A percentile compares a stretch with the other conserved stretches of the same genome.
phyloP scores from a whole-genome alignment of 2,329 filamentous ascomycete species.

The Apiospora marii region DNA sequence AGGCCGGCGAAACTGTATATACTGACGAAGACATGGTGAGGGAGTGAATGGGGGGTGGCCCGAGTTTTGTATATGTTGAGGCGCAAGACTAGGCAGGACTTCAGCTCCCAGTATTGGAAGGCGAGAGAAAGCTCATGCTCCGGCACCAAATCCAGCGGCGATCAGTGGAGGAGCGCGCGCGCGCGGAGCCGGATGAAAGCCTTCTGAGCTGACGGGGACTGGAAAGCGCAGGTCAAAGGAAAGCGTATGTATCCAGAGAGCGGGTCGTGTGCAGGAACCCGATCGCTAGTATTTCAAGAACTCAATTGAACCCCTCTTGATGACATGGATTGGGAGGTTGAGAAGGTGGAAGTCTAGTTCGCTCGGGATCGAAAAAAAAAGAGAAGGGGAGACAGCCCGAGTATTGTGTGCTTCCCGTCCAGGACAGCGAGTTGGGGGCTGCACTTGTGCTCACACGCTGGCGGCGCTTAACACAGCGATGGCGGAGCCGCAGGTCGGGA shows the following conservation, averaged over 20 bases:
- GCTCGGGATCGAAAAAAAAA: neutral
- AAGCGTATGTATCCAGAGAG: neutral
- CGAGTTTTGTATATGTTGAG: conserved; percentile 21
- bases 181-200: conserved; percentile 7
- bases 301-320: conserved; percentile 5
- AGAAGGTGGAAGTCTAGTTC: neutral
- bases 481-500: conserved; percentile 16
- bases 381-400: conserved; percentile 12
- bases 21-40: conserved; percentile 32
- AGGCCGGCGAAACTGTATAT: conserved; percentile 51
- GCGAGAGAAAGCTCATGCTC: neutral
- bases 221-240: neutral
- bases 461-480: conserved; percentile 1
- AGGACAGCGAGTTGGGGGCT: conserved; percentile 3
- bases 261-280: neutral
- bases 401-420: conserved; percentile 19
- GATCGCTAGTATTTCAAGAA: neutral
- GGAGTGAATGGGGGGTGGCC: conserved; percentile 1
- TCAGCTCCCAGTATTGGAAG: conserved; percentile 10
- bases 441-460: neutral
- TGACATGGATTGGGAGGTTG: neutral
- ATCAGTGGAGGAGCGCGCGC: conserved; percentile 11
- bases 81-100: conserved; percentile 17
- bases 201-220: neutral
- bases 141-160: neutral